Conservation (phyloP, 129 eudicot species). For the Arctium lappa region DNA sequence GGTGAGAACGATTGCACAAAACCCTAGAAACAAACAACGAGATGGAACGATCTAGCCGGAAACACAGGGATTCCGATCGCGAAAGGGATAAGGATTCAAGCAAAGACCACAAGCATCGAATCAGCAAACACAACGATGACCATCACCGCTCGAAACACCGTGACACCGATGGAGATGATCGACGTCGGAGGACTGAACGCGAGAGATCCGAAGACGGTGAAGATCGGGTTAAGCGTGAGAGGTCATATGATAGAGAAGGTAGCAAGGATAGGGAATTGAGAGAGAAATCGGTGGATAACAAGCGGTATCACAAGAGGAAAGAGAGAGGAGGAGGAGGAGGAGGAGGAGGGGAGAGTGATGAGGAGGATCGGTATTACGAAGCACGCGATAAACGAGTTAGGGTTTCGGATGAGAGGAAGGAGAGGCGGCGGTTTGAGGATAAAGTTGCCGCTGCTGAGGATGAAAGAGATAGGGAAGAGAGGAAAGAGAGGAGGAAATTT, state of each 20-base stretch:
- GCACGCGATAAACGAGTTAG: constrained; percentile 60
- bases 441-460: constrained; percentile 45
- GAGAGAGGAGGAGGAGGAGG: constrained; percentile 36
- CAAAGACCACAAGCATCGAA: constrained; percentile 40
- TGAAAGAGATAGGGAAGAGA: constrained; percentile 42
- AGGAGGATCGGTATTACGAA: constrained; percentile 49
- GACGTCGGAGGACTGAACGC: constrained; percentile 35
- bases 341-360: constrained; percentile 37
- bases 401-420: constrained; percentile 70
- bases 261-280: constrained; percentile 35
- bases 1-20: constrained; percentile 18
- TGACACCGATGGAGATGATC: constrained; percentile 34
- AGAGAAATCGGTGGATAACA: constrained; percentile 39
- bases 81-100: constrained; percentile 36
- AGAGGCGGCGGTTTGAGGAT: constrained; percentile 54
- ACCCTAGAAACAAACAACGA: constrained; percentile 28
- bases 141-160: constrained; percentile 45
- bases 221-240: constrained; percentile 43
- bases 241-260: constrained; percentile 46
- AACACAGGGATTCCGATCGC: constrained; percentile 48
- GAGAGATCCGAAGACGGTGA: constrained; percentile 37
- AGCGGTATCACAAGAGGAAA: constrained; percentile 53
- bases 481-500: constrained; percentile 57
- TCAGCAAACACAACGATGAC: constrained; percentile 31
- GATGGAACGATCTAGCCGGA: constrained; percentile 60